Percentiles rank a stretch among this genome's conserved stretches.
These are phyloP conservation scores for Magnolia sinica DNA, from an alignment of 164 flowering plant genomes.

Conservation along the genomic window DNA sequence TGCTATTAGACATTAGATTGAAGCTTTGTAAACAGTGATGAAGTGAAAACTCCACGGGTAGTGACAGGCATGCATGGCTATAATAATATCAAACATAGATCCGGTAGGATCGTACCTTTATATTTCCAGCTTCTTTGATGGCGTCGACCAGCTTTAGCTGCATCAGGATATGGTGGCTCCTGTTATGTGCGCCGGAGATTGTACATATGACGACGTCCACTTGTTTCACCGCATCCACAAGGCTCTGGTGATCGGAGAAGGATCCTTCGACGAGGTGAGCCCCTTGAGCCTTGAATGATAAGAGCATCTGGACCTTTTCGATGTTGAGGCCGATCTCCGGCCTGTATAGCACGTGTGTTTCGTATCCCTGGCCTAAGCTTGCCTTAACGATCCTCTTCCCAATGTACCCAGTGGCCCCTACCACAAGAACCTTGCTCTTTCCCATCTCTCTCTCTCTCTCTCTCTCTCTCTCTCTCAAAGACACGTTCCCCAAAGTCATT, in stretches of 20 bases:
- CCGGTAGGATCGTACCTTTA: constrained; percentile 35
- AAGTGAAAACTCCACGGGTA: too few species aligned
- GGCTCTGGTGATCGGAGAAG: constrained; percentile 49
- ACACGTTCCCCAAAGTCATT: not conserved
- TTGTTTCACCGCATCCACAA: constrained; percentile 56
- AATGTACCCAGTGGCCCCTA: constrained; percentile 69
- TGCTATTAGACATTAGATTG: too few species aligned
- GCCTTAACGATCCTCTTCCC: constrained; percentile 69
- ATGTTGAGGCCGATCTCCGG: constrained; percentile 62
- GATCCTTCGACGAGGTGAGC: constrained; percentile 51
- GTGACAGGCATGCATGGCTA: too few species aligned
- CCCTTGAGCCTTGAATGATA: constrained; percentile 52
- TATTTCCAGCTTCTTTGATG: constrained; percentile 68
- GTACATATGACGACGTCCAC: constrained; percentile 68
- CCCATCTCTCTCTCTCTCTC: constrained; percentile 26
- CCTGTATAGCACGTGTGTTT: constrained; percentile 49
- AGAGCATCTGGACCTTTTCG: constrained; percentile 51
- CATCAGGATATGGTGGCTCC: constrained; percentile 52
- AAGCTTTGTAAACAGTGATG: too few species aligned
- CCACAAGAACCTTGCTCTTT: constrained; percentile 52
- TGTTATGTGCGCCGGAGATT: constrained; percentile 56
- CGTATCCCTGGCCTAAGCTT: constrained; percentile 46
- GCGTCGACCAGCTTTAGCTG: constrained; percentile 73
- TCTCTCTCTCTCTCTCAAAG: not conserved
- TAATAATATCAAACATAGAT: too few species aligned